A percentile compares a stretch with the other conserved stretches of the same genome.
Evolutionary conservation across 2,329 filamentous ascomycete species (phyloP).

Genomic region (Esteya vermicola): DNA sequence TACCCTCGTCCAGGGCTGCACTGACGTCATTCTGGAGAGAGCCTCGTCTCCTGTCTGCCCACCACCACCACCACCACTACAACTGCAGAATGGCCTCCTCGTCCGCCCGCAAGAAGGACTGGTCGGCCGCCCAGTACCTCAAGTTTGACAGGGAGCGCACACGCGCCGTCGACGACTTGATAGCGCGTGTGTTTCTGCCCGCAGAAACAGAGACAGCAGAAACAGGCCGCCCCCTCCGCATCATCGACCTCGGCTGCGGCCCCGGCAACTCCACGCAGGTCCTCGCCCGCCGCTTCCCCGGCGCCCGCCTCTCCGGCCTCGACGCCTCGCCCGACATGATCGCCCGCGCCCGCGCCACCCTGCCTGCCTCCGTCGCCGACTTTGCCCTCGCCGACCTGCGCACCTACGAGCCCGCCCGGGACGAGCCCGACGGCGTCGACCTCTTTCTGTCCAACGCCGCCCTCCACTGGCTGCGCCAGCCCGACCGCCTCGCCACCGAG

Average conservation of each 20-base stretch:
- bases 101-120: constrained; percentile 19
- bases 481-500: constrained; percentile 29
- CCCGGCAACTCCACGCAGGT: constrained; percentile 43
- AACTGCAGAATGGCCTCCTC: background rate
- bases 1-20: too few species aligned
- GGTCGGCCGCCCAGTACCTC: constrained; percentile 42
- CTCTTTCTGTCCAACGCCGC: constrained; percentile 43
- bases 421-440: constrained; percentile 18
- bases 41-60: background rate
- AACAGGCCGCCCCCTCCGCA: constrained; percentile 17
- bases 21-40: background rate
- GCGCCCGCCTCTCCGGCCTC: constrained; percentile 31
- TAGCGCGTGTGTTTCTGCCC: constrained; percentile 28
- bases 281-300: constrained; percentile 30
- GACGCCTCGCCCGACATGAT: constrained; percentile 45
- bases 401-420: constrained; percentile 18
- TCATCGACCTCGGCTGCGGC: constrained; percentile 46
- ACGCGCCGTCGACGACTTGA: constrained; percentile 35
- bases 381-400: constrained; percentile 32
- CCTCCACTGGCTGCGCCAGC: constrained; percentile 39
- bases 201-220: constrained; percentile 6
- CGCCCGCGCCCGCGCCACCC: constrained; percentile 23
- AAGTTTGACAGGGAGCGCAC: constrained; percentile 40
- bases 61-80: background rate
- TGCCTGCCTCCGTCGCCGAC: constrained; percentile 21